Evolutionary conservation across 1,284 basidiomycete genomes (phyloP).

Genomic region (Ceratobasidium papillatum): DNA sequence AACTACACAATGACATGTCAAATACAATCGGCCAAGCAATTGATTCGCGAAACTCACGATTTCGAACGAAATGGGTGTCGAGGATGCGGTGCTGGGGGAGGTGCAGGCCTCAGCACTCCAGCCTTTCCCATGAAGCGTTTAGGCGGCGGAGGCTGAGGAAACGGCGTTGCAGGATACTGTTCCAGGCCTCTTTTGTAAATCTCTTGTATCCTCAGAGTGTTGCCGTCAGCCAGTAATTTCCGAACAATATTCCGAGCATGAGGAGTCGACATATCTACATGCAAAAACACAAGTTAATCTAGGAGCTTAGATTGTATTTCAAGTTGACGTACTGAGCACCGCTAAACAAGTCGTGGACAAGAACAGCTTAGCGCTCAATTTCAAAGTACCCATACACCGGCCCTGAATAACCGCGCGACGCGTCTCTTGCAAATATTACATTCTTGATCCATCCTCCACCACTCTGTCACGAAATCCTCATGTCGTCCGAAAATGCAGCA

Average conservation of each 20-base stretch:
- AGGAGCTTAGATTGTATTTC: neutral
- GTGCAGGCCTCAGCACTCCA: neutral
- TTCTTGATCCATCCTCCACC: conserved; percentile 36
- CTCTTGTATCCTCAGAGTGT: conserved; percentile 13
- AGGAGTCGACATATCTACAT: conserved; percentile 23
- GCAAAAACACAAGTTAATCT: neutral
- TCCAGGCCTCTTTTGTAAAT: conserved; percentile 7
- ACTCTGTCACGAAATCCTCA: conserved; percentile 41
- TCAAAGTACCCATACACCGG: neutral
- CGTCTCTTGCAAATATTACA: conserved; percentile 38
- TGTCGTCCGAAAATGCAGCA: conserved; percentile 46
- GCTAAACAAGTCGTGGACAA: neutral
- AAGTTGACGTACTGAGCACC: neutral
- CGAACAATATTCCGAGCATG: conserved; percentile 36
- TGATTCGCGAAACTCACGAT: neutral
- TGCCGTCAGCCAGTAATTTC: neutral
- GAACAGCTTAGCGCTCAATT: neutral
- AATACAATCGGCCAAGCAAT: neutral
- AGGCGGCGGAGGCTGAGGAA: conserved; percentile 23
- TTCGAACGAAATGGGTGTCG: conserved; percentile 20
- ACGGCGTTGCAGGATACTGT: conserved; percentile 27
- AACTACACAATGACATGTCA: neutral
- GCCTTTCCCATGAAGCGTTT: neutral
- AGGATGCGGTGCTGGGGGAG: conserved; percentile 26
- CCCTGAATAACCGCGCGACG: conserved; percentile 39